Evolutionary conservation across 2,329 filamentous ascomycete species (phyloP).

Genomic region (Microsporum canis): DNA sequence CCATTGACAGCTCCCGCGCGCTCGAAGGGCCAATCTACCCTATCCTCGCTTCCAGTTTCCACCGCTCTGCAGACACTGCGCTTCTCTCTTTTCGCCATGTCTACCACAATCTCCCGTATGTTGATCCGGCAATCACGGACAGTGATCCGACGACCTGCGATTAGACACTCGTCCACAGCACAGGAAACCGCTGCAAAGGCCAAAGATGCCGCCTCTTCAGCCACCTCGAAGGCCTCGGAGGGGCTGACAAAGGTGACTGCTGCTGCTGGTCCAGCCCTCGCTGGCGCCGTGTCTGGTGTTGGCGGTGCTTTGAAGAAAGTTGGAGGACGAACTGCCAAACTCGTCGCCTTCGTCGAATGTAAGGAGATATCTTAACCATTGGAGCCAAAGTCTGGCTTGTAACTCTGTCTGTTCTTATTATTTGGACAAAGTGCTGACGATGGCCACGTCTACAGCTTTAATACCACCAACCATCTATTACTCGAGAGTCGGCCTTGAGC

Average conservation of each 20-base stretch:
- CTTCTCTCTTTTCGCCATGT: conserved; percentile 28
- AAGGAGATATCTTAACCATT: conserved; percentile 34
- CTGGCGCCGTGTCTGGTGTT: conserved; percentile 58
- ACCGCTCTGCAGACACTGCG: conserved; percentile 5
- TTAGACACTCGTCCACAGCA: conserved; percentile 39
- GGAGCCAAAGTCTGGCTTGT: no score
- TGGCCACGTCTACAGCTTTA: conserved; percentile 7
- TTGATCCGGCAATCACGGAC: conserved; percentile 39
- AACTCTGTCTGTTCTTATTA: conserved; percentile 4
- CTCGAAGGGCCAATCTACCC: conserved; percentile 20
- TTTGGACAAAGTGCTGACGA: background rate
- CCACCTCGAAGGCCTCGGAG: conserved; percentile 57
- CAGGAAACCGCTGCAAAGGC: conserved; percentile 37
- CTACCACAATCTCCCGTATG: conserved; percentile 34
- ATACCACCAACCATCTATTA: conserved; percentile 83
- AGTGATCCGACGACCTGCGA: conserved; percentile 35
- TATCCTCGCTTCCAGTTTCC: conserved; percentile 14
- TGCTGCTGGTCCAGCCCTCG: conserved; percentile 66
- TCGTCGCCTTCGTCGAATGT: conserved; percentile 79
- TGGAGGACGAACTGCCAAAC: conserved; percentile 69
- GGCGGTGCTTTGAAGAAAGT: conserved; percentile 59
- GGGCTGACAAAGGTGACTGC: conserved; percentile 72
- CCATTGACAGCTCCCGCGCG: conserved; percentile 32
- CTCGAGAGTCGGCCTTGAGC: conserved; percentile 74
- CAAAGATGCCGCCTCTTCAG: conserved; percentile 27